Conservation (phyloP, 2,329 filamentous ascomycete species). For the Xylariaceae sp. region DNA sequence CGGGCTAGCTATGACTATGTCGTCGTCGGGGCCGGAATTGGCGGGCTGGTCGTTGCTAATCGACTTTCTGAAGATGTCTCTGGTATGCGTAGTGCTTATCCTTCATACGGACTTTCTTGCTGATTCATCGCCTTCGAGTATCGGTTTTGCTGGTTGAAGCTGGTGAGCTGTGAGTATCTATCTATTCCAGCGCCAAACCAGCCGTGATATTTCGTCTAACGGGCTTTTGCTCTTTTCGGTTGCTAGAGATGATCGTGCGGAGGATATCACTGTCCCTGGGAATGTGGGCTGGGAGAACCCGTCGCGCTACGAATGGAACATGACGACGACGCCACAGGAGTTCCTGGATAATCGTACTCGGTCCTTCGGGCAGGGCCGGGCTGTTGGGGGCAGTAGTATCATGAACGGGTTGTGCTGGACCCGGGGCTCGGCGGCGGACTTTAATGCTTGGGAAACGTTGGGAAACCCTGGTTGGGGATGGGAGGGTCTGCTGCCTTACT, state of each 20-base stretch:
- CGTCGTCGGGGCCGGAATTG: conserved; percentile 28
- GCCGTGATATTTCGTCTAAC: conserved; percentile 8
- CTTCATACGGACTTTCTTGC: background rate
- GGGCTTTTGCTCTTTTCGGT: too few relatives aligned
- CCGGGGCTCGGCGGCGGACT: conserved; percentile 38
- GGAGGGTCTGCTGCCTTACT: conserved; percentile 45
- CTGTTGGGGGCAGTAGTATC: conserved; percentile 39
- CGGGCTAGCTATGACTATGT: conserved; percentile 28
- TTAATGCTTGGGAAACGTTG: conserved; percentile 41
- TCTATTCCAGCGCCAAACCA: background rate
- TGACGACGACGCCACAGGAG: conserved; percentile 32
- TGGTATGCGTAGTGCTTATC: conserved; percentile 10
- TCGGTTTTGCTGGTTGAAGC: conserved; percentile 30
- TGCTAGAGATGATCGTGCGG: conserved; percentile 27
- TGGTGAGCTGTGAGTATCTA: conserved; percentile 27
- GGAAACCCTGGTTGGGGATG: conserved; percentile 43
- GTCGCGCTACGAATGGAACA: conserved; percentile 30
- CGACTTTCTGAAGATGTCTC: conserved; percentile 26
- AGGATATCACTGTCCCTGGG: conserved; percentile 28
- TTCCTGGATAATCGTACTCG: conserved; percentile 36
- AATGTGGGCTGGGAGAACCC: conserved; percentile 26
- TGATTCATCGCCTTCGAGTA: conserved; percentile 13
- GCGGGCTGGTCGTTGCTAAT: conserved; percentile 29
- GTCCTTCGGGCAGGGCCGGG: conserved; percentile 36
- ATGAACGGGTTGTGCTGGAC: conserved; percentile 42